Base-by-base conservation (phyloP, 2,329 filamentous ascomycete genomes). In the Drechslerella stenobrocha region DNA sequence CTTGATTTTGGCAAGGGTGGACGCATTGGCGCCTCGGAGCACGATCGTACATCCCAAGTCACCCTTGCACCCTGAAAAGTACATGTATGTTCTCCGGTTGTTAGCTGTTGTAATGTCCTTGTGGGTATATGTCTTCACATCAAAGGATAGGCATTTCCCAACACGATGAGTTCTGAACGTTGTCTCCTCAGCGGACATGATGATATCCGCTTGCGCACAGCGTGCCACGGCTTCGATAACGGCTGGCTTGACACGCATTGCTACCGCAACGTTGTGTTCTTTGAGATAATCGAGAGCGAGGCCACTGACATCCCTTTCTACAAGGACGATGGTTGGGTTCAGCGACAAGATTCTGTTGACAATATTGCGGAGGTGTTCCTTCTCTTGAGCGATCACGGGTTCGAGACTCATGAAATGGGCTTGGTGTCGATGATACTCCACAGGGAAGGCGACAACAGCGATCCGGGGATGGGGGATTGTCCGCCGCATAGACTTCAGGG, bases 351-450 rank as follows among this genome's bases (percentile, higher is more conserved):
- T 97, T 55, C 93, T 85, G 74, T 89, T 91, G 24, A 98, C 90
- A 59, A 98, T 84, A 74, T 96, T 93, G 72, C 87, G 84, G 23
- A 98, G 80, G 72, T 93, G 98, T 74, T 98, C 93, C 71, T 89
- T 87, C 77, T 98, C 95, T 76, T 98, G 93, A 57, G 92, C 88
- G 72, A 98, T 96, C 58, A 98, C 90, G 35, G 92, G 92, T 73
- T 97, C 90, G 50, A 98, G 79, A 73, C 93, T 98, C 91, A 98
- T 96, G 75, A 98, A 97, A 75, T 97, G 91, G 70, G 89, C 84
- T 74, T 92, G 87, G 72, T 96, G 90, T 35, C 93, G 85, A 63
- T 95, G 89, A 76, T 98, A 98, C 75, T 98, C 93, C 61, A 98
- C 89, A 0, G 93, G 86, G 74, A 98, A 98, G 0, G 90, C 92